phyloP scores from a whole-genome alignment of 352 stramenopile genomes.

The Globisporangium lucens region DNA sequence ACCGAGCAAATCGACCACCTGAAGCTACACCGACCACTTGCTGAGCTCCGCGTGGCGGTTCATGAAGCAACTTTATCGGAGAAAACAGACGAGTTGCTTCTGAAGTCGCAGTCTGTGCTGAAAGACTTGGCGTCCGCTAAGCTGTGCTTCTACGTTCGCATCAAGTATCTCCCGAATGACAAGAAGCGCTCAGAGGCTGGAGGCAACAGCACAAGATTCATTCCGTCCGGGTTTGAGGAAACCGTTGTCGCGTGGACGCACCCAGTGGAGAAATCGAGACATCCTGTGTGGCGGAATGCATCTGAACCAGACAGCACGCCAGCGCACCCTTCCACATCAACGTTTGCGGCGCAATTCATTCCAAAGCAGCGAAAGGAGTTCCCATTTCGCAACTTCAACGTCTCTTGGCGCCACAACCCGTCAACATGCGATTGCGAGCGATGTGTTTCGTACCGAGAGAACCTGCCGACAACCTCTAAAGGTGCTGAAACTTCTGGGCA shows the following conservation, averaged over 20 bases:
- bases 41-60: slow-evolving; percentile 65
- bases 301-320: slow-evolving; percentile 7
- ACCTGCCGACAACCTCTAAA: slow-evolving; percentile 3
- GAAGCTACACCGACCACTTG: slow-evolving; percentile 71
- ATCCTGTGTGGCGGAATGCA: slow-evolving; percentile 28
- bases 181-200: slow-evolving; percentile 35
- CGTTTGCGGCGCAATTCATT: slow-evolving; percentile 22
- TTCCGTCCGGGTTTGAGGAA: slow-evolving; percentile 63
- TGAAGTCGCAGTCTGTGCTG: slow-evolving; percentile 52
- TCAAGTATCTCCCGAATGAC: slow-evolving; percentile 83
- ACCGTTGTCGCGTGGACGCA: slow-evolving; percentile 73
- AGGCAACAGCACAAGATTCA: slow-evolving; percentile 49
- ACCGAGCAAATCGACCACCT: slow-evolving; percentile 66
- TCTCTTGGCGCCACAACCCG: slow-evolving; percentile 70
- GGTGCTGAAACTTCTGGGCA: background rate
- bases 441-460: slow-evolving; percentile 34
- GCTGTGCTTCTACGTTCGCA: slow-evolving; percentile 62
- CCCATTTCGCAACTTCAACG: slow-evolving; percentile 74
- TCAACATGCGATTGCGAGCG: slow-evolving; percentile 45
- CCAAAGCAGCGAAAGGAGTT: slow-evolving; percentile 60
- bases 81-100: slow-evolving; percentile 50
- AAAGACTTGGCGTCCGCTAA: slow-evolving; percentile 65
- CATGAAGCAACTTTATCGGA: slow-evolving; percentile 64
- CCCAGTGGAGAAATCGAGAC: slow-evolving; percentile 60
- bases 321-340: slow-evolving; percentile 19